phyloP scores from a whole-genome alignment of 2,329 filamentous ascomycete species.

The Cordyceps fumosorosea region DNA sequence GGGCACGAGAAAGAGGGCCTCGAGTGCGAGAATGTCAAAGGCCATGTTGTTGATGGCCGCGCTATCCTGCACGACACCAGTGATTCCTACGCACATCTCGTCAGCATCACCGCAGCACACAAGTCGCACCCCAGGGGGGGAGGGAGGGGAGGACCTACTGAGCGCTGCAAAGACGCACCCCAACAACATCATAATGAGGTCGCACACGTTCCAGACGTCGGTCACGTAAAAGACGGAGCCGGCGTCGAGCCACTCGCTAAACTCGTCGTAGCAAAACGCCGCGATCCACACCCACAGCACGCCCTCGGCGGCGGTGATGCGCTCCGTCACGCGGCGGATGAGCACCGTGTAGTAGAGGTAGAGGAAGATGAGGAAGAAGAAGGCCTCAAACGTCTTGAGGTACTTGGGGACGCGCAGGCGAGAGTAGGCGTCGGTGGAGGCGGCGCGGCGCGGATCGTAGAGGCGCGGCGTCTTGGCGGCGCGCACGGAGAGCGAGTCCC shows the following conservation, averaged over 20 bases:
- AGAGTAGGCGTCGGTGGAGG: slow-evolving; percentile 60
- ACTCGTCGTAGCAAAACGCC: slow-evolving; percentile 81
- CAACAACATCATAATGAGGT: slow-evolving; percentile 66
- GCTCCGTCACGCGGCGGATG: slow-evolving; percentile 60
- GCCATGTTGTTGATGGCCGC: slow-evolving; percentile 64
- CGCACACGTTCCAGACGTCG: slow-evolving; percentile 75
- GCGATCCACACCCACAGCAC: slow-evolving; percentile 80
- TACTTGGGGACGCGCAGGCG: slow-evolving; percentile 75
- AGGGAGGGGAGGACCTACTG: slow-evolving; percentile 44
- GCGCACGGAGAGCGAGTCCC: slow-evolving; percentile 68
- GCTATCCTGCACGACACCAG: slow-evolving; percentile 42
- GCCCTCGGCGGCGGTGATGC: slow-evolving; percentile 62
- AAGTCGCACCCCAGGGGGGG: not conserved
- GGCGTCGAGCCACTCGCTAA: slow-evolving; percentile 79
- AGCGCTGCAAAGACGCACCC: slow-evolving; percentile 64
- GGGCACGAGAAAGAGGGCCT: slow-evolving; percentile 85
- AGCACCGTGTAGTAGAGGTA: slow-evolving; percentile 82
- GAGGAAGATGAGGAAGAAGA: slow-evolving; percentile 73
- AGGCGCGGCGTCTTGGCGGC: slow-evolving; percentile 69
- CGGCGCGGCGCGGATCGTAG: slow-evolving; percentile 56
- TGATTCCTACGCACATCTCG: slow-evolving; percentile 24
- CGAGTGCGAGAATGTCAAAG: slow-evolving; percentile 83
- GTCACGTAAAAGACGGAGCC: slow-evolving; percentile 79
- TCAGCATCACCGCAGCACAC: not conserved
- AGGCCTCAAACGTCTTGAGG: slow-evolving; percentile 74